These are phyloP conservation scores for Claviceps humidiphila DNA, from an alignment of 2,329 filamentous ascomycete genomes.

Conservation along the genomic window DNA sequence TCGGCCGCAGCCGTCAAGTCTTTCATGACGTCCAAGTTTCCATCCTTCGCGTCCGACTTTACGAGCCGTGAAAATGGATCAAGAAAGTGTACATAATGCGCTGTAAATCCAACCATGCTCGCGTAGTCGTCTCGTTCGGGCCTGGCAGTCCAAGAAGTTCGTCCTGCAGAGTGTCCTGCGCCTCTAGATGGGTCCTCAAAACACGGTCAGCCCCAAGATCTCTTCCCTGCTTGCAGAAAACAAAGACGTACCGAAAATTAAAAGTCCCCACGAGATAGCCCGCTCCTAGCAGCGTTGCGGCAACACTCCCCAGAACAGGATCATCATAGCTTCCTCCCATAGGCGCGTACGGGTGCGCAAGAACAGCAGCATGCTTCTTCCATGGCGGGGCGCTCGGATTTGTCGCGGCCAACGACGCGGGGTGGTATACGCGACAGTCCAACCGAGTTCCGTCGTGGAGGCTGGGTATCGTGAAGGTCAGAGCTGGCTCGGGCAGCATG, in stretches of 20 bases:
- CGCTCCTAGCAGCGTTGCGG: constrained; percentile 48
- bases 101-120: constrained; percentile 67
- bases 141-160: constrained; percentile 76
- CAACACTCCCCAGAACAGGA: constrained; percentile 55
- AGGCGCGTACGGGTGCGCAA: constrained; percentile 85
- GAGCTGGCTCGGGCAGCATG: constrained; percentile 43
- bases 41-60: not conserved
- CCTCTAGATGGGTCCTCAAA: constrained; percentile 41
- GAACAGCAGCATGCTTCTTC: constrained; percentile 41
- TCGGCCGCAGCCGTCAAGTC: not conserved
- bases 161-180: constrained; percentile 57
- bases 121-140: constrained; percentile 73
- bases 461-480: constrained; percentile 70
- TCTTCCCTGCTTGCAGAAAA: not conserved
- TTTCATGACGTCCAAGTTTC: not conserved
- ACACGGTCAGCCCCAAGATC: not conserved
- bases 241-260: constrained; percentile 61
- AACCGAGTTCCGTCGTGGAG: constrained; percentile 64
- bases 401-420: constrained; percentile 28
- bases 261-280: constrained; percentile 77
- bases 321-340: constrained; percentile 81
- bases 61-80: constrained; percentile 20
- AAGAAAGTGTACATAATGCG: constrained; percentile 56
- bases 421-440: constrained; percentile 74
- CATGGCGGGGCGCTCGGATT: constrained; percentile 23